A percentile compares a stretch with the other conserved stretches of the same genome.
These are phyloP conservation scores for Pyricularia pennisetigena DNA, from an alignment of 2,329 filamentous ascomycete species.

Conservation along the genomic window DNA sequence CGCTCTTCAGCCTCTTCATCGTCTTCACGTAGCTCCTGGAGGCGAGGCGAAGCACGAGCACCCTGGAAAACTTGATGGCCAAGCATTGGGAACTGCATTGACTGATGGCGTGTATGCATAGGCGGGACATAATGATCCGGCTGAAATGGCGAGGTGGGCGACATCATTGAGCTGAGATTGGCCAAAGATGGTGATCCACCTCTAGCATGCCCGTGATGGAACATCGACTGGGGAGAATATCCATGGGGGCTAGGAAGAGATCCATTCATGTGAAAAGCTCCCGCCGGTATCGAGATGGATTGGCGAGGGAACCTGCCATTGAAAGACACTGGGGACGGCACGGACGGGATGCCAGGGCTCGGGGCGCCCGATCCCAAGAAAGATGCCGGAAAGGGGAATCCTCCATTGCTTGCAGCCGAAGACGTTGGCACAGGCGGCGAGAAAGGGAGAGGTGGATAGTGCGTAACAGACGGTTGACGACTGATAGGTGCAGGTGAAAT, in stretches of 20 bases:
- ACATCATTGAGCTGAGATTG: slow-evolving; percentile 45
- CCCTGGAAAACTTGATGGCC: slow-evolving; percentile 48
- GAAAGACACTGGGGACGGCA: slow-evolving; percentile 66
- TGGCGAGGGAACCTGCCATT: slow-evolving; percentile 55
- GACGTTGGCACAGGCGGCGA: slow-evolving; percentile 75
- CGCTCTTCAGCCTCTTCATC: slow-evolving; percentile 51
- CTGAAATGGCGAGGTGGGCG: slow-evolving; percentile 55
- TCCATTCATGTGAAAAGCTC: slow-evolving; percentile 53
- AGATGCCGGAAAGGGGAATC: slow-evolving; percentile 42
- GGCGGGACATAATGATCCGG: slow-evolving; percentile 36
- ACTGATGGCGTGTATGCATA: slow-evolving; percentile 47
- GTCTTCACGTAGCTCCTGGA: slow-evolving; percentile 66
- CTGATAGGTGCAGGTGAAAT: slow-evolving; percentile 58
- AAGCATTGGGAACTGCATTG: slow-evolving; percentile 46
- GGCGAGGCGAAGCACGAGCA: slow-evolving; percentile 46
- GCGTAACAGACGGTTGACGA: slow-evolving; percentile 56
- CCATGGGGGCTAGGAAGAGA: slow-evolving; percentile 48
- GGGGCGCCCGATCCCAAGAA: slow-evolving; percentile 55
- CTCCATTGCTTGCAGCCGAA: slow-evolving; percentile 62
- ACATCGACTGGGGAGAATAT: slow-evolving; percentile 47
- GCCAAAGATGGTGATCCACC: slow-evolving; percentile 55
- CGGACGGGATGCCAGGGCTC: slow-evolving; percentile 53
- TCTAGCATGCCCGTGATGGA: slow-evolving; percentile 40
- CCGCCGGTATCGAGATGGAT: slow-evolving; percentile 57
- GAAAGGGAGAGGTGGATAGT: slow-evolving; percentile 68